Evolutionary conservation across 169 alveolate genomes (phyloP).

Genomic region (Blepharisma undulans): DNA sequence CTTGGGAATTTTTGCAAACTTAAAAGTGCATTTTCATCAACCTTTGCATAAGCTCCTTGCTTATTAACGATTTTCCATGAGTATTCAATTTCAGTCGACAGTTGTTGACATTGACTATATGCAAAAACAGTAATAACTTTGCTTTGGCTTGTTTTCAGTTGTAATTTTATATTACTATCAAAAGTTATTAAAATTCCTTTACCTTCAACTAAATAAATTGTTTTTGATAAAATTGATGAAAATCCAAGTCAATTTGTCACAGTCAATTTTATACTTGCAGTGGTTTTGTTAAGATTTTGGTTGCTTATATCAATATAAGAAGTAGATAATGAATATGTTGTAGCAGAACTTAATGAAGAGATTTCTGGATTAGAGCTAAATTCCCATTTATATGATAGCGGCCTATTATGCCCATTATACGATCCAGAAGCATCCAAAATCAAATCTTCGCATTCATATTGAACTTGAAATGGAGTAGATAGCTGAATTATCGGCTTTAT

Average conservation of each 20-base stretch:
- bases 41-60: too few species aligned
- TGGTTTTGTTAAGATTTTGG: too few species aligned
- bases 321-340: background rate
- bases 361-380: background rate
- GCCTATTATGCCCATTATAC: background rate
- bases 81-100: too few species aligned
- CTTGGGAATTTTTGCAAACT: background rate
- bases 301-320: background rate
- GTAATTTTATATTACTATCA: too few species aligned
- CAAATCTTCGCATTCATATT: background rate
- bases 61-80: too few species aligned
- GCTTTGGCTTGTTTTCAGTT: too few species aligned
- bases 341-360: background rate
- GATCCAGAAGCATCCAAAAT: background rate
- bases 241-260: constrained; percentile 11
- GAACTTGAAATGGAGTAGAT: background rate
- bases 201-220: too few species aligned
- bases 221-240: too few species aligned
- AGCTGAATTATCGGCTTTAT: background rate
- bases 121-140: too few species aligned
- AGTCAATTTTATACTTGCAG: background rate
- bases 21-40: background rate
- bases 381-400: background rate
- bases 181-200: too few species aligned
- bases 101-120: too few species aligned